phyloP scores from a whole-genome alignment of 1,284 basidiomycete genomes.

The Ustilago hordei region DNA sequence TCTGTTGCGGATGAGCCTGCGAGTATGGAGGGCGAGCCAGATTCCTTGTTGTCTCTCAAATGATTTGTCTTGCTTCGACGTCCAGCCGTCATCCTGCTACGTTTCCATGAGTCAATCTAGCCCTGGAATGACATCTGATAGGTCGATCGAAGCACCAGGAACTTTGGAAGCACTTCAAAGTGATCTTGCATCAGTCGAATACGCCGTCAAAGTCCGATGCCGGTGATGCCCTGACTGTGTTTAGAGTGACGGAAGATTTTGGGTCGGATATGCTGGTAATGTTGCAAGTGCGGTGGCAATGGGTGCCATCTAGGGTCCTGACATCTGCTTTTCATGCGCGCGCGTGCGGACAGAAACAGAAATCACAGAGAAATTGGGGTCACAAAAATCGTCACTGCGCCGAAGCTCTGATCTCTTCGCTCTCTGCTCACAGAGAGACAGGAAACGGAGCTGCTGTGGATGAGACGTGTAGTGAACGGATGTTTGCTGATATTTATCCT shows the following conservation, averaged over 20 bases:
- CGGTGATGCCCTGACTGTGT: not conserved
- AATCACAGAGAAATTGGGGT: not conserved
- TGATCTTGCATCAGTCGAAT: not conserved
- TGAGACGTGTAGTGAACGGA: too few species aligned
- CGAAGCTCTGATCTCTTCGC: too few species aligned
- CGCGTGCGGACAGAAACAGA: not conserved
- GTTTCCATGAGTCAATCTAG: not conserved
- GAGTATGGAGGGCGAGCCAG: not conserved
- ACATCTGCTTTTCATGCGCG: not conserved
- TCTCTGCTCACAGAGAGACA: too few species aligned
- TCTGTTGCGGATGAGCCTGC: not conserved
- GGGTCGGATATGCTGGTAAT: not conserved
- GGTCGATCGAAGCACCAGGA: not conserved
- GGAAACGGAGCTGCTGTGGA: too few species aligned
- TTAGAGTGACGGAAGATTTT: not conserved
- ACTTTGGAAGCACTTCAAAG: not conserved
- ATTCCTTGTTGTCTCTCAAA: not conserved
- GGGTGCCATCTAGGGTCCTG: not conserved
- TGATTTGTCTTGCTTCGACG: not conserved
- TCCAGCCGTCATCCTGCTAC: constrained; percentile 1
- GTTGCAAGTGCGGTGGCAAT: constrained; percentile 1
- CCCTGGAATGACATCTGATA: not conserved
- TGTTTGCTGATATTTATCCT: too few species aligned
- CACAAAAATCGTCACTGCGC: not conserved
- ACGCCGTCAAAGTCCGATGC: not conserved